A percentile compares a stretch with the other conserved stretches of the same genome.
Evolutionary conservation across 2,329 filamentous ascomycete species (phyloP).

Genomic region (Fusarium vanettenii): DNA sequence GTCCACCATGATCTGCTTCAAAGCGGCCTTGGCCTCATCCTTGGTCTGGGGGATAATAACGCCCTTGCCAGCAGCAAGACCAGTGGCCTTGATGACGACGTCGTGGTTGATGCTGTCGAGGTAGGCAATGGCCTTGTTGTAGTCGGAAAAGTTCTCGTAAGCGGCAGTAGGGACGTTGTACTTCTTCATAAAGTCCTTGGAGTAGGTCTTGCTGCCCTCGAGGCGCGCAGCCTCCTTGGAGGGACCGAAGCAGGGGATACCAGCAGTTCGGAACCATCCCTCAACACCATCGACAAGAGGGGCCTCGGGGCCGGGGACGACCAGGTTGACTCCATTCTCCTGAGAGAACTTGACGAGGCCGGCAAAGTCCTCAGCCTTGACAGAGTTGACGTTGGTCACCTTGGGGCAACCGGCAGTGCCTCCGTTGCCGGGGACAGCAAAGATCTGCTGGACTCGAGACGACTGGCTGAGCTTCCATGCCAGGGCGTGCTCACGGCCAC

Average conservation of each 20-base stretch:
- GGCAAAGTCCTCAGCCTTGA: slow-evolving; percentile 82
- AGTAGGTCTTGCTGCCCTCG: slow-evolving; percentile 97
- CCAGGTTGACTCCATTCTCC: slow-evolving; percentile 79
- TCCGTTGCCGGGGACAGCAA: slow-evolving; percentile 82
- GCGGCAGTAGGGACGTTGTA: slow-evolving; percentile 90
- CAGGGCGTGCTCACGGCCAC: slow-evolving; percentile 92
- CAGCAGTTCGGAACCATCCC: slow-evolving; percentile 79
- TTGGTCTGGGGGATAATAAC: slow-evolving; percentile 88
- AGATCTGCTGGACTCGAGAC: slow-evolving; percentile 79
- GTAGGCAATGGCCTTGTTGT: slow-evolving; percentile 78
- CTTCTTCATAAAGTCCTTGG: slow-evolving; percentile 97
- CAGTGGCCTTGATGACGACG: slow-evolving; percentile 93
- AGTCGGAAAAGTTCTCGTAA: slow-evolving; percentile 89
- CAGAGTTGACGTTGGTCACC: slow-evolving; percentile 75
- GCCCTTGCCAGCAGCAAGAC: slow-evolving; percentile 93
- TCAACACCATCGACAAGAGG: slow-evolving; percentile 94
- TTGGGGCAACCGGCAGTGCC: slow-evolving; percentile 81
- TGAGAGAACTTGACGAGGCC: slow-evolving; percentile 81
- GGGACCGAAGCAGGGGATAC: slow-evolving; percentile 88
- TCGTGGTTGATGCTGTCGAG: slow-evolving; percentile 77
- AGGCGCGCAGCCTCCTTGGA: slow-evolving; percentile 85
- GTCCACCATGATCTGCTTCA: slow-evolving; percentile 91
- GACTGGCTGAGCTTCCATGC: slow-evolving; percentile 95
- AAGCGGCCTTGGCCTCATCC: slow-evolving; percentile 82
- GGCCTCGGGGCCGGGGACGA: slow-evolving; percentile 91